These are phyloP conservation scores for Mortierella sp. DNA, from an alignment of 371 early-diverging fungal species.

Conservation along the genomic window DNA sequence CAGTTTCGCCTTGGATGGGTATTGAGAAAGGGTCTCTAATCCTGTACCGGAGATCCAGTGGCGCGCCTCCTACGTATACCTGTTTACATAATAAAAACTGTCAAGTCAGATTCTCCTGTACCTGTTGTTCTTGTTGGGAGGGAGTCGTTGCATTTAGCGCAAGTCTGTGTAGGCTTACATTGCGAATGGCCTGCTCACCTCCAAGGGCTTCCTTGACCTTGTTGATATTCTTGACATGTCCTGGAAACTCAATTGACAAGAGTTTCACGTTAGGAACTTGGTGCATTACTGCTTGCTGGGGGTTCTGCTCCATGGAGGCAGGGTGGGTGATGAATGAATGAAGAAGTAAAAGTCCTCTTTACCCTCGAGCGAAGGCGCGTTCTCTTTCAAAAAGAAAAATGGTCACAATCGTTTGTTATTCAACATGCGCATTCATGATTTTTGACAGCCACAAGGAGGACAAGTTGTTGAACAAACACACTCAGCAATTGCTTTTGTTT, in stretches of 20 bases:
- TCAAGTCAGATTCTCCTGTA: too few species aligned
- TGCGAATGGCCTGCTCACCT: conserved; percentile 44
- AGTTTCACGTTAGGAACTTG: conserved; percentile 36
- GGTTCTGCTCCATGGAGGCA: background rate
- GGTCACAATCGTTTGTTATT: background rate
- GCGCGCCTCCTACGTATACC: conserved; percentile 55
- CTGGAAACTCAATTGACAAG: conserved; percentile 51
- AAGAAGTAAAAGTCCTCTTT: too few species aligned
- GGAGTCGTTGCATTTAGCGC: background rate
- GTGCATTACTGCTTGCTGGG: conserved; percentile 11
- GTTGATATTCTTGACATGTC: conserved; percentile 38
- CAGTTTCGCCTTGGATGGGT: conserved; percentile 48
- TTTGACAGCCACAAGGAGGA: too few species aligned
- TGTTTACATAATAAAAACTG: background rate
- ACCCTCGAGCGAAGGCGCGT: background rate
- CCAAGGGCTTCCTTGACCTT: conserved; percentile 45
- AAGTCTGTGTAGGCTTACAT: conserved; percentile 19
- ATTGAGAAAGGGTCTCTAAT: conserved; percentile 46
- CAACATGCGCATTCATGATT: too few species aligned
- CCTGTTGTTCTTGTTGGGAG: too few species aligned
- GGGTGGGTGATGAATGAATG: background rate
- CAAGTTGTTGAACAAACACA: too few species aligned
- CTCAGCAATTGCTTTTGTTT: too few species aligned
- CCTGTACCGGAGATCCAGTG: conserved; percentile 45
- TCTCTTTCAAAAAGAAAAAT: background rate